These are phyloP conservation scores for Tricholoma bakamatsutake DNA, from an alignment of 768 basidiomycete genomes.

Conservation along the genomic window DNA sequence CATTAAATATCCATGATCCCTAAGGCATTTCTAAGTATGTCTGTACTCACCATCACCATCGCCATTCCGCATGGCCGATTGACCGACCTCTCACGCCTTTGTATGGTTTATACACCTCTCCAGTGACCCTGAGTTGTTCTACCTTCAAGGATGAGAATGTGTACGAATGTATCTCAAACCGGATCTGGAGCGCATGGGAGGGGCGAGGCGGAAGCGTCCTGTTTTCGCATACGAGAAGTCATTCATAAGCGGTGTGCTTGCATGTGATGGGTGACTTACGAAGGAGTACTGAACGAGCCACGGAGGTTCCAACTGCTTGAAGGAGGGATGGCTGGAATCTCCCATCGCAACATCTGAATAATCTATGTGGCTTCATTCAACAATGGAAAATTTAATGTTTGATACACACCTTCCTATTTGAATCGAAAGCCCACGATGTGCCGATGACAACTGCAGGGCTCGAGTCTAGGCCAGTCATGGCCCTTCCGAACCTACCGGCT, in stretches of 20 bases:
- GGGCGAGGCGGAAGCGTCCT: slow-evolving; percentile 48
- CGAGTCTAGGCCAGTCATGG: slow-evolving; percentile 12
- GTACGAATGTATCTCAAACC: slow-evolving; percentile 65
- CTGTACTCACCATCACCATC: slow-evolving; percentile 30
- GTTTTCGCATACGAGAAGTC: slow-evolving; percentile 3
- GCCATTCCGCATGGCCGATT: slow-evolving; percentile 67
- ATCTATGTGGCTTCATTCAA: background rate
- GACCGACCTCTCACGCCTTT: slow-evolving; percentile 79
- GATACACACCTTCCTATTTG: slow-evolving; percentile 47
- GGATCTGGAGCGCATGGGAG: slow-evolving; percentile 67
- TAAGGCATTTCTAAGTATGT: background rate
- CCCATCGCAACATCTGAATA: slow-evolving; percentile 71
- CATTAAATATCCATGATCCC: background rate
- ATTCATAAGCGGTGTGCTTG: background rate
- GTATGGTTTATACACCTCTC: slow-evolving; percentile 85
- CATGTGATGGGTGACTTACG: background rate
- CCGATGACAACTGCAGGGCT: slow-evolving; percentile 19
- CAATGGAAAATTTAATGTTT: background rate
- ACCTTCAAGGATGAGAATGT: slow-evolving; percentile 80
- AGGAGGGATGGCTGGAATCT: slow-evolving; percentile 59
- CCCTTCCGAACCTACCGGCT: slow-evolving; percentile 24
- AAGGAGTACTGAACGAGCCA: slow-evolving; percentile 55
- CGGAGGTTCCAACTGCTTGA: slow-evolving; percentile 68
- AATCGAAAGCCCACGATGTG: slow-evolving; percentile 80
- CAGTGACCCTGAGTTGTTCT: slow-evolving; percentile 74